A percentile compares a stretch with the other conserved stretches of the same genome.
Evolutionary conservation across 2,329 filamentous ascomycete species (phyloP).

Genomic region (Drechmeria coniospora): DNA sequence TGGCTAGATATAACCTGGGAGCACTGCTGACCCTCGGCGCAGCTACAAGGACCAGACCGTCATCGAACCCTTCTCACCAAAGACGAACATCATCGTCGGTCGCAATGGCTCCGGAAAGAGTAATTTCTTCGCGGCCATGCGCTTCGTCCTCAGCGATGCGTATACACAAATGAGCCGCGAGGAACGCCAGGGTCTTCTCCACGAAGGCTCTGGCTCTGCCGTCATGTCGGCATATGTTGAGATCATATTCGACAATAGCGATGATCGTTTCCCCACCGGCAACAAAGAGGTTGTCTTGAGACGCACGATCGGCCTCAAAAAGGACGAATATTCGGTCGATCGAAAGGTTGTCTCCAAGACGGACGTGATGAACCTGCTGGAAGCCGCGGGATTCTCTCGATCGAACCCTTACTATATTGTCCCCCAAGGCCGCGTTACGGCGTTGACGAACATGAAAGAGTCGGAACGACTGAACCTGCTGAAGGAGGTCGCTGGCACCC

Average conservation of each 20-base stretch:
- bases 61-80: conserved; percentile 94
- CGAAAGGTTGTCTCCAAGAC: conserved; percentile 90
- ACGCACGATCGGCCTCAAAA: conserved; percentile 90
- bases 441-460: conserved; percentile 98
- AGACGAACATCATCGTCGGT: conserved; percentile 95
- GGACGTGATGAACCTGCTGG: conserved; percentile 88
- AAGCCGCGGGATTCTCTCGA: conserved; percentile 89
- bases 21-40: conserved; percentile 9
- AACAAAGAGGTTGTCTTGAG: conserved; percentile 82
- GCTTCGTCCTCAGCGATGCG: conserved; percentile 94
- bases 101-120: conserved; percentile 99
- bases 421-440: conserved; percentile 88
- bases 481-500: conserved; percentile 96
- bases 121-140: conserved; percentile 98
- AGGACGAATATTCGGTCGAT: conserved; percentile 96
- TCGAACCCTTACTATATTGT: conserved; percentile 99
- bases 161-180: conserved; percentile 94
- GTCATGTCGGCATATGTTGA: conserved; percentile 99
- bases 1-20: background rate
- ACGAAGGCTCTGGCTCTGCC: conserved; percentile 92
- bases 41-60: conserved; percentile 99
- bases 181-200: conserved; percentile 88
- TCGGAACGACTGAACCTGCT: conserved; percentile 74
- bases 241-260: conserved; percentile 95
- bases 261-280: conserved; percentile 87